Base-by-base conservation (phyloP, 495 filamentous ascomycete genomes). In the Penicillium roqueforti region DNA sequence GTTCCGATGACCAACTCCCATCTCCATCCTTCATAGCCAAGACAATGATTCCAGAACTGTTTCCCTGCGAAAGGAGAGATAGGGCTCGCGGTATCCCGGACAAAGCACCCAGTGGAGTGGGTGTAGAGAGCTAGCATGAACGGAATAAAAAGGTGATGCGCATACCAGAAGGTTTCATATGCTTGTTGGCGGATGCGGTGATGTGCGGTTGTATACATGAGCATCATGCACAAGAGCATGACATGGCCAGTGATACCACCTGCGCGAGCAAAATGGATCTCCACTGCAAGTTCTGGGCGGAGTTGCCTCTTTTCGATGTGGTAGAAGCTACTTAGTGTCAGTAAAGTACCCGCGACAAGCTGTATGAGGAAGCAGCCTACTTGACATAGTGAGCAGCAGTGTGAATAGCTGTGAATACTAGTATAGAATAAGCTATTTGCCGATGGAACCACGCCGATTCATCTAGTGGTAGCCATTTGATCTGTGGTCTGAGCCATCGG, bases 101-200 rank as follows among this genome's bases (percentile, higher is more conserved):
- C 93, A 73, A 99, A 99, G 70, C 93, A 99, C 38, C 89, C 89
- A 13, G 89, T 89, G 9, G 93, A 91, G 70, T 99, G 93, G 23
- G 93, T 97, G 62, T 99, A 99, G 41, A 97, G 82, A 16, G 80
- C 90, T 37, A 99, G 79, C 65, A 97, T 74, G 73, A 99, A 99
- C 13, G 95, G 92, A 56, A 99, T 87, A 66, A 97, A 97, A 9
- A 99, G 81, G 59, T 99, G 95, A 69, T 99, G 93, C 10, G 89
- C 96, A 71, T 99, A 99, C 93, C 92, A 97, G 66, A 99, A 99
- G 1, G 92, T 92, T 71, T 99, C 93, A 69, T 88, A 99, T 2
- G 88, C 95, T 65, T 99, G 93, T 67, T 97, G 90, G 46, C 93
- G 87, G 60, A 99, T 97, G 58, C 87, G 87, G 60, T 85, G 80